Evolutionary conservation across 371 early-diverging fungal species (phyloP), one percentile per base, ranked within the genome.

Genomic region (Lichtheimia ramosa): DNA sequence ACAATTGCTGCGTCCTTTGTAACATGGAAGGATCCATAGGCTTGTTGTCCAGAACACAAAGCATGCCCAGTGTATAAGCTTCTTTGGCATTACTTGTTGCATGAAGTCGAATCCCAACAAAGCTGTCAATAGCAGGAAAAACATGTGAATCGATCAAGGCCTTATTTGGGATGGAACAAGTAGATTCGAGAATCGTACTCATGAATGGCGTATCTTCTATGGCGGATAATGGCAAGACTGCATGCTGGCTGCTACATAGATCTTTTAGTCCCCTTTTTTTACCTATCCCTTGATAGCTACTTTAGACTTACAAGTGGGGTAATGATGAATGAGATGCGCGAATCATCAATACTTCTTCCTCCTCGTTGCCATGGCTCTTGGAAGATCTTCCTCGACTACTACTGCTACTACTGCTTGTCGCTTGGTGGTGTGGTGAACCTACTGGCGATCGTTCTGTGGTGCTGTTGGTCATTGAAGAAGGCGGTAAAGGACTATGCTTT

Each of bases 1-100:
- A 28, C 15, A 82, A 54, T 0, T 51, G 41, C 1, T 56, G 48
- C 2, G 64, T 58, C 14, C 20, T n/a, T n/a, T 58, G 43, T 2
- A 69, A 21, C 28, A 59, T 48, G 0, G 43, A n/a, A n/a, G 21
- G n/a, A 24, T 54, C 43, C 27, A 66, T 63, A 3, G 59, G 50
- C 54, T 69, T 56, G 5, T 56, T 53, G 39, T 63, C 57, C 18
- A 55, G 28, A 15, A 63, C 39, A 41, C 63, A 63, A 24, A 63
- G 39, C 28, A 63, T 27, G 5, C 63, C 63, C 8, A 63, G 27
- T 2, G 48, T 53, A 10, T 63, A 48, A 16, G 34, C n/a, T 23
- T 43, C 39, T 12, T 46, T 46, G 2, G 21, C 15, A 18, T 12
- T 55, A 8, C 55, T 50, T 34, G 43, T 27, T 13, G 52, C 43